Conservation (phyloP, 2,329 filamentous ascomycete genomes). For the Botrytis tulipae region DNA sequence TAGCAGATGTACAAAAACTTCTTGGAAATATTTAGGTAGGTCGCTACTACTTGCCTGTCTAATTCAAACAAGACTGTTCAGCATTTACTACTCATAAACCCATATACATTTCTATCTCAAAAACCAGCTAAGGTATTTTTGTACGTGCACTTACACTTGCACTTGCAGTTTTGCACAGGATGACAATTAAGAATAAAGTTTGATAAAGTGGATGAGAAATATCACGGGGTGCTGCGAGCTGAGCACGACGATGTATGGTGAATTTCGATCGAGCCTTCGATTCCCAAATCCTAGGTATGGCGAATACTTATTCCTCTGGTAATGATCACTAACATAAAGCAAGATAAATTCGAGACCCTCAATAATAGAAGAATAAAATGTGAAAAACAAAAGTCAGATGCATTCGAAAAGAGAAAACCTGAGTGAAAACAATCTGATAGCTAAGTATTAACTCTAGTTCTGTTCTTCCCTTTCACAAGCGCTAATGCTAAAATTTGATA, state of each 20-base stretch:
- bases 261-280: not conserved
- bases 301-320: not conserved
- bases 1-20: not conserved
- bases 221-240: rapidly evolving
- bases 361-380: not conserved
- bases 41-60: not conserved
- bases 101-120: not conserved
- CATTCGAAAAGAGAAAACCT: not conserved
- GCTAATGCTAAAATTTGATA: not conserved
- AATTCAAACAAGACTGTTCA: rapidly evolving
- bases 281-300: not conserved
- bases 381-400: not conserved
- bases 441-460: not conserved
- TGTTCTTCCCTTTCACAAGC: not conserved
- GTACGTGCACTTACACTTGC: not conserved
- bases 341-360: not conserved
- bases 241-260: not conserved
- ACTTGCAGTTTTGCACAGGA: not conserved
- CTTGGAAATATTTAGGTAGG: not conserved
- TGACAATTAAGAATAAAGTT: rapidly evolving
- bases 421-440: not conserved
- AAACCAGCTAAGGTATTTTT: not conserved
- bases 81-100: not conserved
- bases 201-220: not conserved
- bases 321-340: not conserved